A percentile compares a stretch with the other conserved stretches of the same genome.
phyloP scores from a whole-genome alignment of 2,329 filamentous ascomycete species.

The Aspergillus phoenicis region DNA sequence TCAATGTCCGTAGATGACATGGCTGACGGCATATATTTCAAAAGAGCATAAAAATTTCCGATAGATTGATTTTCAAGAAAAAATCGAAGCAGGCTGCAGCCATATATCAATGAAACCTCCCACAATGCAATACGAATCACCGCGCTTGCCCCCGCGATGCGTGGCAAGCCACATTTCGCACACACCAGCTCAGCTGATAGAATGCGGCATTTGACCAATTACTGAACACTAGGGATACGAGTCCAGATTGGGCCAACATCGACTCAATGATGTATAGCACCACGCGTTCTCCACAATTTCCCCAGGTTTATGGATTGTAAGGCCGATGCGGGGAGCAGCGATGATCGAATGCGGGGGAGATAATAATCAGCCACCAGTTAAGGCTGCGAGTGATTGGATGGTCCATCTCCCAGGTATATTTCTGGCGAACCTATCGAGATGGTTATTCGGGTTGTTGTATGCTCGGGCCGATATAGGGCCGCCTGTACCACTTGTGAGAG shows the following conservation, averaged over 20 bases:
- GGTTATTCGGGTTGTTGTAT: no score
- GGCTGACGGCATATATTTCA: background rate
- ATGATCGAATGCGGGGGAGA: no score
- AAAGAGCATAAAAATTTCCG: no score
- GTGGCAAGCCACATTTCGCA: background rate
- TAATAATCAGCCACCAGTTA: background rate
- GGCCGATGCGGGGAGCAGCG: background rate
- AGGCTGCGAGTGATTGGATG: background rate
- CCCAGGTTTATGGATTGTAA: background rate
- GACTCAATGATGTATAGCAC: background rate
- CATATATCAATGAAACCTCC: background rate
- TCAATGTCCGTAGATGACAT: conserved; percentile 11
- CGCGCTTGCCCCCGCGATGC: background rate
- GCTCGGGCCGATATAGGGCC: no score
- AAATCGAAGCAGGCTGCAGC: background rate
- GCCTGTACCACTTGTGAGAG: no score
- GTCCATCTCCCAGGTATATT: background rate
- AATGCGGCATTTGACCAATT: background rate
- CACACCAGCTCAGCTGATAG: background rate
- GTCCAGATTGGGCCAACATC: background rate
- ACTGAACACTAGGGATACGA: background rate
- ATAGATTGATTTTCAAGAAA: background rate
- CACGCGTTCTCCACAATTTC: background rate
- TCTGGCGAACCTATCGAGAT: background rate
- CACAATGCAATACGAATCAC: background rate